Evolutionary conservation across 2,329 filamentous ascomycete species (phyloP), one percentile per base, ranked within the genome.

Genomic region (Colletotrichum higginsianum): DNA sequence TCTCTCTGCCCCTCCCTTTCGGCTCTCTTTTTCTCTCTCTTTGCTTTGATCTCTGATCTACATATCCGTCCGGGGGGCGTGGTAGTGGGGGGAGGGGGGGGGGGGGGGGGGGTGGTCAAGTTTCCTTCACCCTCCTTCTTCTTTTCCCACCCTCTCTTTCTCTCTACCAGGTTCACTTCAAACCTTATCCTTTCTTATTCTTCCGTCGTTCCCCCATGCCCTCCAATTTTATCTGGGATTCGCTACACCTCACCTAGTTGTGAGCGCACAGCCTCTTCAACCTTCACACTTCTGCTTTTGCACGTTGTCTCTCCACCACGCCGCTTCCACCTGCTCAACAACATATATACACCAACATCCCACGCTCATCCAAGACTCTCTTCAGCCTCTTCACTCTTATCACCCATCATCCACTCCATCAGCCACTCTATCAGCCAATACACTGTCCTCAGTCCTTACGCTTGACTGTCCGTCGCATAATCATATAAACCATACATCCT

Each of bases 161-260:
- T 35, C 30, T 35, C 58, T 56, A 26, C 68, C 52, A 63, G 68
- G 65, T 52, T 61, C 68, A 68, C 26, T 60, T 58, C 65, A 68
- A 72, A 72, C 68, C 53, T 72, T 57, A 66, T 63, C 64, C n/a
- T 71, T 72, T 67, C 68, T 71, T 71, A 52, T 70, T 70, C 60
- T 53, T 46, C 47, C 49, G 57, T 61, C 44, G 57, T 60, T 40
- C 21, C 57, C 58, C 55, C 60, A 61, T 64, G 55, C 46, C 66
- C 69, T 72, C 56, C 47, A 72, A 72, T 72, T 49, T 72, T 61
- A 58, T 58, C 53, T 47, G 30, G 56, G 30, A 71, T 61, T 71
- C 35, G 35, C 56, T 57, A 67, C 47, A 61, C 55, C 63, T 53
- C 23, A 60, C 26, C 30, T 61, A 26, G 26, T 61, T 23, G 44